Percentiles rank a stretch among this genome's conserved stretches.
phyloP scores from a whole-genome alignment of 208 protist genomes.

The Herpetomonas muscarum region DNA sequence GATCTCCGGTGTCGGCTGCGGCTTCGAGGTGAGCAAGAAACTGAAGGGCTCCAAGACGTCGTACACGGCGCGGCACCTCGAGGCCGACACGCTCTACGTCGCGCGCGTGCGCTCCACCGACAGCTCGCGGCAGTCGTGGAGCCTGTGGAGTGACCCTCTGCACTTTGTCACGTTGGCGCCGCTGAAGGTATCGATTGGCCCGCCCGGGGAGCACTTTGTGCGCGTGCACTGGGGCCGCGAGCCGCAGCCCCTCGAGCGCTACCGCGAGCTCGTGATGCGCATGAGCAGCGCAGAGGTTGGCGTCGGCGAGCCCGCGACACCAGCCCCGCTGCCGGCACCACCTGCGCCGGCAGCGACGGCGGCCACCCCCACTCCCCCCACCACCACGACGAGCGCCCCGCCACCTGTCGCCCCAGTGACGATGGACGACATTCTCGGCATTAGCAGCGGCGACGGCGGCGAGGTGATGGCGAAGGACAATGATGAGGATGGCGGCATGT shows the following conservation, averaged over 20 bases:
- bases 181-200: conserved; percentile 38
- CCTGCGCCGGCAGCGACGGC: too few relatives aligned
- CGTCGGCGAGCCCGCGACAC: too few relatives aligned
- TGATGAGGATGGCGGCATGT: too few relatives aligned
- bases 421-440: too few relatives aligned
- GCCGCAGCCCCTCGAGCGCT: conserved; percentile 57
- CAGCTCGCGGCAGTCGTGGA: conserved; percentile 38
- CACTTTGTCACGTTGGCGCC: conserved; percentile 85
- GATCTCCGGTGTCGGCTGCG: conserved; percentile 52
- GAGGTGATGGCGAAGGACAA: too few relatives aligned
- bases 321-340: too few relatives aligned
- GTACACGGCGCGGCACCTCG: conserved; percentile 71
- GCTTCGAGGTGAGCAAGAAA: conserved; percentile 65
- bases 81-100: conserved; percentile 74
- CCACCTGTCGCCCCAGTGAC: too few relatives aligned
- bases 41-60: conserved; percentile 65
- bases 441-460: conserved; percentile 1
- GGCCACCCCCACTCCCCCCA: too few relatives aligned
- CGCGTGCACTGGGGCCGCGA: conserved; percentile 75
- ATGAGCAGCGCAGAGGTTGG: conserved; percentile 8
- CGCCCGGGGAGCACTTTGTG: conserved; percentile 72
- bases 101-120: conserved; percentile 71
- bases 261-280: conserved; percentile 35
- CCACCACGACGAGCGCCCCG: too few relatives aligned
- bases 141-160: conserved; percentile 67